Base-by-base conservation (phyloP, 306 rosid species). In the Astragalus glycyphyllos region DNA sequence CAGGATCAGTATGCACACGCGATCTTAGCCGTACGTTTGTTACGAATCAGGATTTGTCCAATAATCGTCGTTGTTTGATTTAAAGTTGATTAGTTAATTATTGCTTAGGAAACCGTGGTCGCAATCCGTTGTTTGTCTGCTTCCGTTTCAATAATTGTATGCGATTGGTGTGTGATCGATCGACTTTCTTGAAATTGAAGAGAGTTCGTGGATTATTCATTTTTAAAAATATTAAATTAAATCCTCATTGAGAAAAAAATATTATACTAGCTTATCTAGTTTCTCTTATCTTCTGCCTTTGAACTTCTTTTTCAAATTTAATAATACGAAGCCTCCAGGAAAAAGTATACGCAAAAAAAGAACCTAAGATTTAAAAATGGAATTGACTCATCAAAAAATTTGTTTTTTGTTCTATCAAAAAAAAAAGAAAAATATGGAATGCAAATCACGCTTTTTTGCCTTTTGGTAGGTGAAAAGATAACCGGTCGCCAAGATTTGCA, bases 11-110 rank as follows among this genome's bases (percentile, higher is more conserved):
- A 26, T 7, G 2, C 55, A 13, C 46, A 14, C 1, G 7, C 72
- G 5, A 78, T 82, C 83, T 0, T 2, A 4, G 34, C 83, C 80
- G 78, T 78, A 6, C 29, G n/a, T 20, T 71, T 0, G 4, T 31
- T 44, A 34, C 11, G 47, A 42, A 55, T 12, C 11, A 13, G 10
- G 20, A 9, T 67, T 57, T 9, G 5, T n/a, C 50, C 42, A 7
- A n/a, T 42, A 53, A 54, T 65, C 4, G 13, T 11, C 17, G 42
- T 73, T 13, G 11, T 34, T 51, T 53, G n/a, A 14, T 9, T 35
- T 26, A 26, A 23, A 11, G 4, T 58, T 58, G 35, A 58, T 58
- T 58, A 58, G 11, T 42, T 58, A 10, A 20, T 58, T 35, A 64
- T 45, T 56, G 35, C 15, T 44, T 29, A 26, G 23, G 29, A 44